Percentiles rank a stretch among this genome's conserved stretches.
phyloP scores from a whole-genome alignment of 768 basidiomycete genomes.

The Termitomyces sp. region DNA sequence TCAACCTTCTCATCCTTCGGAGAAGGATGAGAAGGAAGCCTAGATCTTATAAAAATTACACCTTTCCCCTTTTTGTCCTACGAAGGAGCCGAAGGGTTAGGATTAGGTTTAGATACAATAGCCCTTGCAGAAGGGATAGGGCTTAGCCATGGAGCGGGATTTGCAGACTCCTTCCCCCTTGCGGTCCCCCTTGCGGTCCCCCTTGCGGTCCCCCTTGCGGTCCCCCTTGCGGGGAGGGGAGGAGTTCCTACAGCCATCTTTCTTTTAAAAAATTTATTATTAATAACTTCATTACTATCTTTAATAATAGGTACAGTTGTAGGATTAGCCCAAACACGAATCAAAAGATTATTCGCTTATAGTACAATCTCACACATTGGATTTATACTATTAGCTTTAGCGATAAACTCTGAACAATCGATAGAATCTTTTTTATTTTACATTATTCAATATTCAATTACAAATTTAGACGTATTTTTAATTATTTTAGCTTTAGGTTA shows the following conservation, averaged over 20 bases:
- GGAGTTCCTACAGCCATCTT: background rate
- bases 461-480: background rate
- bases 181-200: too few relatives aligned
- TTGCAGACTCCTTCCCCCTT: background rate
- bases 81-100: too few relatives aligned
- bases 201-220: too few relatives aligned
- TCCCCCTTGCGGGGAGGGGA: too few relatives aligned
- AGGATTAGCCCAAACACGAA: conserved; percentile 3
- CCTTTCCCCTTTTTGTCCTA: background rate
- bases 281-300: conserved; percentile 2
- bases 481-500: background rate
- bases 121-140: background rate
- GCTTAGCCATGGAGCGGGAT: background rate
- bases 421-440: conserved; percentile 1
- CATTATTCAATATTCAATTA: background rate
- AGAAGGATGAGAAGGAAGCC: too few relatives aligned
- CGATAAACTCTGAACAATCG: background rate
- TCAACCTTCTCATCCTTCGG: too few relatives aligned
- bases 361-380: background rate
- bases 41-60: background rate
- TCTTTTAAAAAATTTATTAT: conserved; percentile 4
- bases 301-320: conserved; percentile 3
- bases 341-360: conserved; percentile 5
- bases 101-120: too few relatives aligned
- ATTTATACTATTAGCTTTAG: background rate